Base-by-base conservation (phyloP, 169 alveolate species). In the Plasmodium malariae region DNA sequence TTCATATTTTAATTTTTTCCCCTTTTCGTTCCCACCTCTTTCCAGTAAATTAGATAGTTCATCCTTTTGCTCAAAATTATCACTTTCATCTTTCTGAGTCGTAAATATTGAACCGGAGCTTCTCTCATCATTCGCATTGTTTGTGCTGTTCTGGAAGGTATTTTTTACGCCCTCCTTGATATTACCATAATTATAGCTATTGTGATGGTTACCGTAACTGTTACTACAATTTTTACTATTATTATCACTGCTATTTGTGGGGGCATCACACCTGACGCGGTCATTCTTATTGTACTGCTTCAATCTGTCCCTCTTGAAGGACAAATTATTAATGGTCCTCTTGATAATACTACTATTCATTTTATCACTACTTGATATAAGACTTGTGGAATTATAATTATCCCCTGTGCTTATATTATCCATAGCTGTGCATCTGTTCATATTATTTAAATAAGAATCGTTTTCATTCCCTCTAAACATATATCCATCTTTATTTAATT, bases 1-100 rank as follows among this genome's bases (percentile, higher is more conserved):
- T 62, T 76, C 89, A 62, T 76, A 76, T 21, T 60, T 76, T 45
- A 45, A 30, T 37, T 60, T 63, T 12, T 76, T 76, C 12, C 43
- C 51, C 28, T 76, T 76, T 19, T 62, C 74, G 11, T 62, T 62
- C 54, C 54, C 87, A 1, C 32, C 80, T 30, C 26, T 62, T 36
- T 45, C 65, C 19, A 76, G 21, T 21, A 76, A 54, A 32, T 60
- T 63, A 51, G 12, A 67, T 40, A 60, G 17, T 62, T 62, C 89
- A 17, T 60, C 74, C 28, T 37, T 30, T 26, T 76, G 57, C 32
- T 55, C 87, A 0, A 9, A 24, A 14, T 55, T 73, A 6, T 73
- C 87, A 9, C 32, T 51, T 73, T 36, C 71, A 21, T 55, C 87
- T 14, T 30, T 73, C 14, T 45, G 19, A 28, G 51, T 73, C 14